Evolutionary conservation across 1,284 basidiomycete species (phyloP).

Genomic region (Cystobasidiaceae sp.): DNA sequence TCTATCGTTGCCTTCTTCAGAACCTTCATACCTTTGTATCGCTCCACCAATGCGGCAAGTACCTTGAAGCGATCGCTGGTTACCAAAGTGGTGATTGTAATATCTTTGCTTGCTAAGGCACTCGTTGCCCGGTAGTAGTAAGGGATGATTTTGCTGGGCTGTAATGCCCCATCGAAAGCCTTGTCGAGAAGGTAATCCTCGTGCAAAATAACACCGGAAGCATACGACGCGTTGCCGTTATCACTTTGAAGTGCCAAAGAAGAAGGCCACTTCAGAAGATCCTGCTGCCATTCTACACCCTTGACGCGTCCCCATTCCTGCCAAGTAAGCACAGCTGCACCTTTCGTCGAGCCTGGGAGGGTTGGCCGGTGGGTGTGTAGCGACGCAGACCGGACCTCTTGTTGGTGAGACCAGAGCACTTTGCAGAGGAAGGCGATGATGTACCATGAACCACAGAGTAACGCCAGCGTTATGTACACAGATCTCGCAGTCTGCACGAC

Average conservation of each 20-base stretch:
- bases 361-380: too few relatives aligned
- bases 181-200: conserved; percentile 42
- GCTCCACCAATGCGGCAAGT: conserved; percentile 62
- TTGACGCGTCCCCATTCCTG: conserved; percentile 28
- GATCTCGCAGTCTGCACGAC: too few relatives aligned
- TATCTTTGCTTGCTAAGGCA: conserved; percentile 51
- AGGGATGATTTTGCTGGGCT: conserved; percentile 66
- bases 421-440: too few relatives aligned
- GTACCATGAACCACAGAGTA: too few relatives aligned
- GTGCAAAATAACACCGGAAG: too few relatives aligned
- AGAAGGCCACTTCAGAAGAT: conserved; percentile 40
- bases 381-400: too few relatives aligned
- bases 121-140: conserved; percentile 64
- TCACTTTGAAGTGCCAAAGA: neutral
- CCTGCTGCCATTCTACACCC: conserved; percentile 39
- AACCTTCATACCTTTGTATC: conserved; percentile 70
- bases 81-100: conserved; percentile 75
- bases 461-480: too few relatives aligned
- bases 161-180: conserved; percentile 39
- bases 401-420: too few relatives aligned
- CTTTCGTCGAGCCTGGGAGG: too few relatives aligned
- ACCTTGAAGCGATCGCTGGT: conserved; percentile 71
- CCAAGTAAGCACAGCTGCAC: neutral
- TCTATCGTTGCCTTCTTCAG: conserved; percentile 29
- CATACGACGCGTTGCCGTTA: neutral